Evolutionary conservation across 805 yeast genomes (phyloP).

Genomic region (Yarrowia phangngaensis): DNA sequence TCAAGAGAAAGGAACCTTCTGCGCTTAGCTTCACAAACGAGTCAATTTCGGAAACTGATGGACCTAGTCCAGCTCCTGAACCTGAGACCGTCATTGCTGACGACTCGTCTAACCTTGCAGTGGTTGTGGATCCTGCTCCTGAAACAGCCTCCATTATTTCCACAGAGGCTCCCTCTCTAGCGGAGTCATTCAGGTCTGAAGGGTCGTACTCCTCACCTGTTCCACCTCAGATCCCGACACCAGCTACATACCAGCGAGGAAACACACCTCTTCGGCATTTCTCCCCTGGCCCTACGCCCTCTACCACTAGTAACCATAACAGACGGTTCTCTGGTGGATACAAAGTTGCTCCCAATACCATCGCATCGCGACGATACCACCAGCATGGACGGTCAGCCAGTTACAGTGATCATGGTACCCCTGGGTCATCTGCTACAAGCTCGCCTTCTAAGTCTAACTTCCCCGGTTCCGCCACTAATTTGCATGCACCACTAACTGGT

Average conservation of each 20-base stretch:
- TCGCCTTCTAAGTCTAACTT: not conserved
- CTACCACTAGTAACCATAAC: slow-evolving; percentile 7
- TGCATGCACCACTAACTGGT: slow-evolving; percentile 1
- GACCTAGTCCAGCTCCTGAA: too few relatives aligned
- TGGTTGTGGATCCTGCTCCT: not conserved
- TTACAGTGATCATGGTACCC: slow-evolving; percentile 10
- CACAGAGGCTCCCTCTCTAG: slow-evolving; percentile 11
- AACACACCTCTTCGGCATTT: slow-evolving; percentile 21
- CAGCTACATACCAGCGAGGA: not conserved
- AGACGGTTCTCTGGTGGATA: slow-evolving; percentile 17
- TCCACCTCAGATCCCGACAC: slow-evolving; percentile 21
- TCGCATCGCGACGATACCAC: slow-evolving; percentile 13
- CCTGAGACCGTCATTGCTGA: not conserved
- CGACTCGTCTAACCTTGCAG: not conserved
- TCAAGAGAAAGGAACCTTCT: slow-evolving; percentile 16
- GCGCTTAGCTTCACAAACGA: not conserved
- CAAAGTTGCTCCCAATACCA: slow-evolving; percentile 2
- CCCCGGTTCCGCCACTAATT: not conserved
- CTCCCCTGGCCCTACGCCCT: slow-evolving; percentile 26
- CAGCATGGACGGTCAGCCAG: slow-evolving; percentile 21
- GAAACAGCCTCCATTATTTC: slow-evolving; percentile 14
- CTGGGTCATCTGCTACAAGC: not conserved
- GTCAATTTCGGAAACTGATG: not conserved
- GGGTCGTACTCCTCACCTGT: slow-evolving; percentile 20
- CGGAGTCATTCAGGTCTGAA: slow-evolving; percentile 15